Conservation (phyloP, 345 rosid genomes). For the Laguncularia racemosa region DNA sequence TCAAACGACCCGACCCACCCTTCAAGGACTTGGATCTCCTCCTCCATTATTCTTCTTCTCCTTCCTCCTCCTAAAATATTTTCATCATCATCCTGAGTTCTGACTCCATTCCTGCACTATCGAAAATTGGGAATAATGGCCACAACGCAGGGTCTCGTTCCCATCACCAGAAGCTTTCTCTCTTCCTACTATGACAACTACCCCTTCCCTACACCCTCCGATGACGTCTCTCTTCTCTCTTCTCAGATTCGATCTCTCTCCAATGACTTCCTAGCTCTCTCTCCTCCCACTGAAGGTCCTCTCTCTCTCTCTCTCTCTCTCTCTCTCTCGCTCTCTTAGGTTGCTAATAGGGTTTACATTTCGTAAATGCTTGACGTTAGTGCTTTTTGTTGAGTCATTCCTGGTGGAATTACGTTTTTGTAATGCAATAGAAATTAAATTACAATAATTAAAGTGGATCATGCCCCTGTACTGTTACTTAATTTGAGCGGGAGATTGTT, state of each 20-base stretch:
- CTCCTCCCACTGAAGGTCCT: slow-evolving; percentile 60
- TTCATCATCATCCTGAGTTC: not conserved
- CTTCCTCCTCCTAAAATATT: not conserved
- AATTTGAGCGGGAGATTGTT: no score
- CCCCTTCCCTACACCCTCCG: slow-evolving; percentile 63
- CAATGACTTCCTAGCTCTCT: slow-evolving; percentile 38
- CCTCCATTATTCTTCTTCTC: not conserved
- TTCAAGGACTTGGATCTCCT: not conserved
- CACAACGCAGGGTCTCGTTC: slow-evolving; percentile 80
- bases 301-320: not conserved
- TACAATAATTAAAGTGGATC: no score
- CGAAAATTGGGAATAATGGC: slow-evolving; percentile 32
- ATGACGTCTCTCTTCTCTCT: slow-evolving; percentile 58
- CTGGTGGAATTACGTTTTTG: no score
- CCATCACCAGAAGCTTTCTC: slow-evolving; percentile 70
- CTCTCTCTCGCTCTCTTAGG: not conserved
- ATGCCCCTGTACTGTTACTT: no score
- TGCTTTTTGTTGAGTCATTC: not conserved
- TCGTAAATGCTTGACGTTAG: not conserved
- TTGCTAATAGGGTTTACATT: not conserved
- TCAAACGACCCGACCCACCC: not conserved
- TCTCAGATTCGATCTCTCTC: slow-evolving; percentile 53
- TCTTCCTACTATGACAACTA: slow-evolving; percentile 75
- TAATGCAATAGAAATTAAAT: no score
- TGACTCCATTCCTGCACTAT: not conserved